Conservation (phyloP, 192 early-diverging fungal species). For the Coemansia sp. region DNA sequence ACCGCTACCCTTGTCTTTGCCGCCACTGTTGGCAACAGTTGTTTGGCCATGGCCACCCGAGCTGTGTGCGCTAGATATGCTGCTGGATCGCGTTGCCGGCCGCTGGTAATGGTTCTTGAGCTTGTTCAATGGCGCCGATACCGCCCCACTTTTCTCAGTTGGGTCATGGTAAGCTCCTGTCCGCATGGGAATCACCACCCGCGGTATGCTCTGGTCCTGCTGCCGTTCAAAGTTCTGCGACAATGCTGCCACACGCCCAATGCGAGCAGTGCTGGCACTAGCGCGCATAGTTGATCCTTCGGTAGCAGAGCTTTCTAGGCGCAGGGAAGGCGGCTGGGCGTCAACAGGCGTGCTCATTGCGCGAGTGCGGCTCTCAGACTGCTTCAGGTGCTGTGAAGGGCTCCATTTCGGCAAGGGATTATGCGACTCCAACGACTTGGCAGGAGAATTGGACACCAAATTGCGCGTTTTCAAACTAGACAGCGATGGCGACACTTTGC, state of each 20-base stretch:
- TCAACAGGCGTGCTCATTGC: slow-evolving; percentile 47
- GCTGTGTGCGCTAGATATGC: slow-evolving; percentile 48
- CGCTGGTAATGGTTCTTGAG: neutral
- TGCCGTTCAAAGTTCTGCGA: slow-evolving; percentile 53
- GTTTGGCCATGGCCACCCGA: slow-evolving; percentile 39
- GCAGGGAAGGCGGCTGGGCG: slow-evolving; percentile 23
- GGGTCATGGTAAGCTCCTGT: slow-evolving; percentile 3
- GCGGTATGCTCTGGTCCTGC: slow-evolving; percentile 10
- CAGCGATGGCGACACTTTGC: slow-evolving; percentile 50
- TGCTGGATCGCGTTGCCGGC: slow-evolving; percentile 39
- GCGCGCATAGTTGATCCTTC: neutral
- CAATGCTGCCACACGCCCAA: slow-evolving; percentile 48
- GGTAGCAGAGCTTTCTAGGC: neutral
- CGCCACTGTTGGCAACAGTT: slow-evolving; percentile 15
- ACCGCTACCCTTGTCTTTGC: neutral
- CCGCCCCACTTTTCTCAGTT: neutral
- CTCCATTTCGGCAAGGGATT: neutral
- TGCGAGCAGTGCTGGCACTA: slow-evolving; percentile 26
- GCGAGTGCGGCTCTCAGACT: slow-evolving; percentile 23
- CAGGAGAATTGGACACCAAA: slow-evolving; percentile 43
- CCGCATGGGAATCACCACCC: slow-evolving; percentile 29
- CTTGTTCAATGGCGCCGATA: slow-evolving; percentile 30
- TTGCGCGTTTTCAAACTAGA: slow-evolving; percentile 37
- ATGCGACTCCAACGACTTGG: slow-evolving; percentile 10
- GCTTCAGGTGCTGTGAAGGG: slow-evolving; percentile 6